phyloP scores from a whole-genome alignment of 2,329 filamentous ascomycete genomes.

The Sphaerulina populicola region DNA sequence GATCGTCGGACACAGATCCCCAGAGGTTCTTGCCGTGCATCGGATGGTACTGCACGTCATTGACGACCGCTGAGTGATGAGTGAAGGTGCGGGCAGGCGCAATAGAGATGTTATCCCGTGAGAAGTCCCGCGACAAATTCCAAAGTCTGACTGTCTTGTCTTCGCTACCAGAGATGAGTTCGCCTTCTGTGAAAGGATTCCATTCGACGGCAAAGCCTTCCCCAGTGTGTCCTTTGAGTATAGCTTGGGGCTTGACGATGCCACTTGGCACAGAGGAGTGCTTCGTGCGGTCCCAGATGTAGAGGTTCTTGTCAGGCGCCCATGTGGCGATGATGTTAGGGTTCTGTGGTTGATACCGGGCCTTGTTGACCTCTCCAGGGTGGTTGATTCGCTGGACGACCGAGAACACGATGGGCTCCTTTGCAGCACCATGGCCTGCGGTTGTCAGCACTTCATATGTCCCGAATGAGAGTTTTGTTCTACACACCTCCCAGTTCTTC shows the following conservation, averaged over 20 bases:
- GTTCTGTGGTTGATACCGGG: constrained; percentile 94
- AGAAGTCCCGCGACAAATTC: constrained; percentile 69
- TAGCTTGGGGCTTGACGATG: constrained; percentile 65
- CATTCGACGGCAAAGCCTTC: constrained; percentile 92
- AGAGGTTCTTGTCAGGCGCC: constrained; percentile 74
- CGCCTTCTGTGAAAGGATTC: constrained; percentile 75
- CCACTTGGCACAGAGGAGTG: constrained; percentile 66
- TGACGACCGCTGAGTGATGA: constrained; percentile 84
- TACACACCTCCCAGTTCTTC: constrained; percentile 70
- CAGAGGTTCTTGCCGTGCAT: constrained; percentile 69
- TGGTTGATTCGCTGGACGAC: constrained; percentile 96
- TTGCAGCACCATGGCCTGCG: constrained; percentile 62
- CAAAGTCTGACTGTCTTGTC: constrained; percentile 87
- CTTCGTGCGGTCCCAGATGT: constrained; percentile 94
- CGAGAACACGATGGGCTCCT: constrained; percentile 75
- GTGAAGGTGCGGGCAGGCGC: constrained; percentile 68
- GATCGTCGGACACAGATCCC: constrained; percentile 89
- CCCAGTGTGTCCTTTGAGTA: constrained; percentile 71
- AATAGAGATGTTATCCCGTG: constrained; percentile 60
- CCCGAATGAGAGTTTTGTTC: no score
- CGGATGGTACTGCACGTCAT: constrained; percentile 93
- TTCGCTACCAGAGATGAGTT: constrained; percentile 82
- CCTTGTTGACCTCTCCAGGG: constrained; percentile 95
- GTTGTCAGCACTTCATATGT: background rate
- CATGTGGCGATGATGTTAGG: constrained; percentile 93